These are phyloP conservation scores for Neurospora terricola DNA, from an alignment of 495 filamentous ascomycete species.

Conservation along the genomic window DNA sequence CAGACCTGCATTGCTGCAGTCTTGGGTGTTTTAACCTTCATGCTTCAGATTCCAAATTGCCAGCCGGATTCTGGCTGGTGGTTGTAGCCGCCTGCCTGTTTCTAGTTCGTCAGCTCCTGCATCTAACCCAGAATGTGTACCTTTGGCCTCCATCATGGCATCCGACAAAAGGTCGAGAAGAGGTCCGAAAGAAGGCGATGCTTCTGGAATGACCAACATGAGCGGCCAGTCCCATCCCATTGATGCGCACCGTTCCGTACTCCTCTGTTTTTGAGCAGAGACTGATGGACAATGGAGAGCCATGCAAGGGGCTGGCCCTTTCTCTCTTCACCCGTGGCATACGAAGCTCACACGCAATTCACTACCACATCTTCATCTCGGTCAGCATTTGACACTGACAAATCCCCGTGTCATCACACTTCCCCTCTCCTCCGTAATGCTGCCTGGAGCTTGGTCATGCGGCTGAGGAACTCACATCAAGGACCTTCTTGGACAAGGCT, in stretches of 20 bases:
- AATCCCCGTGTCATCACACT: neutral
- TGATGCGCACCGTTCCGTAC: neutral
- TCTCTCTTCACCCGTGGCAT: neutral
- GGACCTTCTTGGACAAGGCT: neutral
- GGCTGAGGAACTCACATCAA: neutral
- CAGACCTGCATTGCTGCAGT: neutral
- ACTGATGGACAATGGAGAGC: neutral
- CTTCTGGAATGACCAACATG: neutral
- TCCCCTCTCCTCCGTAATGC: neutral
- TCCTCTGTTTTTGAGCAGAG: neutral
- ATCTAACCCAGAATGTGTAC: neutral
- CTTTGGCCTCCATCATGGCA: neutral
- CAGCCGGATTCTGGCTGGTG: neutral
- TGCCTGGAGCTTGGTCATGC: neutral
- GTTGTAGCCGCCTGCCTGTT: neutral
- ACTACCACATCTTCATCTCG: neutral
- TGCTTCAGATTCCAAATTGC: neutral
- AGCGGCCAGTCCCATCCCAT: neutral
- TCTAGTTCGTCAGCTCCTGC: neutral
- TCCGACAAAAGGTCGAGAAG: neutral
- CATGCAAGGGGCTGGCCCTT: neutral
- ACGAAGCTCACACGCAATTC: neutral
- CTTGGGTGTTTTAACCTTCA: neutral
- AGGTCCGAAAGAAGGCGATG: neutral
- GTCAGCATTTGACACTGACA: neutral